Percentiles rank a stretch among this genome's conserved stretches.
These are phyloP conservation scores for Pisolithus thermaeus DNA, from an alignment of 1,284 basidiomycete genomes.

Conservation along the genomic window DNA sequence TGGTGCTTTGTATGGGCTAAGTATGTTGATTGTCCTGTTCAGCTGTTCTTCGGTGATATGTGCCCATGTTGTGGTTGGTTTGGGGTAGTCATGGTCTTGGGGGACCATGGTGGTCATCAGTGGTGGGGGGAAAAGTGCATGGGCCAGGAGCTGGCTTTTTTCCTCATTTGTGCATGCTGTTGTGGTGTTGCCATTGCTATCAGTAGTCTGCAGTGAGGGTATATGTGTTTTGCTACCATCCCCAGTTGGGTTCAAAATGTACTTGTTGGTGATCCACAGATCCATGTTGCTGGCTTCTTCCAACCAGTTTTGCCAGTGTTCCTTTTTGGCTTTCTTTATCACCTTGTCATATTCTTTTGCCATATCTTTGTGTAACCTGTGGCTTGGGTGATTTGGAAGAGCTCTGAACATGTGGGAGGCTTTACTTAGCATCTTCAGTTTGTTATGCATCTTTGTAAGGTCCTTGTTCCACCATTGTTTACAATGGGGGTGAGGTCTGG, in stretches of 20 bases:
- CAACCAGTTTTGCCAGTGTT: slow-evolving; percentile 34
- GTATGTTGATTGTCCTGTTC: slow-evolving; percentile 8
- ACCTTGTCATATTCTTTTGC: slow-evolving; percentile 24
- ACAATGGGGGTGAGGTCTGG: slow-evolving; percentile 15
- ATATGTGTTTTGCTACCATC: slow-evolving; percentile 30
- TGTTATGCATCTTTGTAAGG: slow-evolving; percentile 12
- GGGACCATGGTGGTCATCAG: slow-evolving; percentile 5
- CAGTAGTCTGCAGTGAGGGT: slow-evolving; percentile 20
- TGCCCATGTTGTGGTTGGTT: slow-evolving; percentile 4
- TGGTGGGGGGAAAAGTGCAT: slow-evolving; percentile 28
- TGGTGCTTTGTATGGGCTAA: slow-evolving; percentile 21
- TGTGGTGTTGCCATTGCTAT: not conserved
- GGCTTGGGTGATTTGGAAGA: slow-evolving; percentile 14
- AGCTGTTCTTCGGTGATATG: slow-evolving; percentile 21
- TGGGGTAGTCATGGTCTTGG: slow-evolving; percentile 10
- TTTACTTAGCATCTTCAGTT: slow-evolving; percentile 7
- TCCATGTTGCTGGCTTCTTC: slow-evolving; percentile 18
- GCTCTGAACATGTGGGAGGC: slow-evolving; percentile 2
- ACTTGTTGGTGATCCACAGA: slow-evolving; percentile 32
- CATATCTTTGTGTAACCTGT: slow-evolving; percentile 12
- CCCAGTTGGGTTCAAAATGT: slow-evolving; percentile 17
- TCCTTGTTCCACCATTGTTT: slow-evolving; percentile 31
- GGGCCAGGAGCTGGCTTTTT: slow-evolving; percentile 24
- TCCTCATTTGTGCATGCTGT: slow-evolving; percentile 18
- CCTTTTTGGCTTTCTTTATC: slow-evolving; percentile 26